Conservation (phyloP, 331 rosid species). For the Acacia pycnantha region DNA sequence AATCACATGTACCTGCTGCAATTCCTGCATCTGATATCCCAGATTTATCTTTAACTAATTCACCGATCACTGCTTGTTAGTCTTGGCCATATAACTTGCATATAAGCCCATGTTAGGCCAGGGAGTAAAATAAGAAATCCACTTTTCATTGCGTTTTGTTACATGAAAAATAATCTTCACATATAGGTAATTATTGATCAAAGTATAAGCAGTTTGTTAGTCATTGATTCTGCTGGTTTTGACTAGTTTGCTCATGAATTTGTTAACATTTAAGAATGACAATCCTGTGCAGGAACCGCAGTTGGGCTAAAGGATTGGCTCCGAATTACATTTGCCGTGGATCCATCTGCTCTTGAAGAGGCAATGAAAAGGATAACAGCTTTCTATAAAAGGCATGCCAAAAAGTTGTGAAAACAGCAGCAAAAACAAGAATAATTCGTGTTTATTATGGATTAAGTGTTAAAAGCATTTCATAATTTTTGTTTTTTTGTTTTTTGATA, state of each 20-base stretch:
- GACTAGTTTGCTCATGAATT: conserved; percentile 3
- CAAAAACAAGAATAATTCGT: not conserved
- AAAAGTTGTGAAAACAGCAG: conserved; percentile 7
- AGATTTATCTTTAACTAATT: not conserved
- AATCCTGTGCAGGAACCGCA: conserved; percentile 61
- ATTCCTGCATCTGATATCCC: not conserved
- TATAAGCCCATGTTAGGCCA: not conserved
- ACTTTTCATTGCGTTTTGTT: not conserved
- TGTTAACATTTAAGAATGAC: conserved; percentile 15
- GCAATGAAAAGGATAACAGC: conserved; percentile 64
- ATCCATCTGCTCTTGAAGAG: conserved; percentile 72
- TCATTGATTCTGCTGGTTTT: not conserved
- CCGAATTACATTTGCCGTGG: conserved; percentile 83
- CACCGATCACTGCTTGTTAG: not conserved
- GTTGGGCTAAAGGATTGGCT: conserved; percentile 87
- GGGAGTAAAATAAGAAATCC: not conserved
- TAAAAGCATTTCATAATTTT: no score
- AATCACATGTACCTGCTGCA: no score
- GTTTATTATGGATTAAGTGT: no score
- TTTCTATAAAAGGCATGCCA: conserved; percentile 68
- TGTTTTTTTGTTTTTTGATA: no score
- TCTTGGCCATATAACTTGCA: not conserved
- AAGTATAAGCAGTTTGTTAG: not conserved
- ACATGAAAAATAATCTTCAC: conserved; percentile 12
- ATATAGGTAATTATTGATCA: not conserved